Conservation (phyloP, 1,139 yeast genomes). For the Candida sanyaensis region DNA sequence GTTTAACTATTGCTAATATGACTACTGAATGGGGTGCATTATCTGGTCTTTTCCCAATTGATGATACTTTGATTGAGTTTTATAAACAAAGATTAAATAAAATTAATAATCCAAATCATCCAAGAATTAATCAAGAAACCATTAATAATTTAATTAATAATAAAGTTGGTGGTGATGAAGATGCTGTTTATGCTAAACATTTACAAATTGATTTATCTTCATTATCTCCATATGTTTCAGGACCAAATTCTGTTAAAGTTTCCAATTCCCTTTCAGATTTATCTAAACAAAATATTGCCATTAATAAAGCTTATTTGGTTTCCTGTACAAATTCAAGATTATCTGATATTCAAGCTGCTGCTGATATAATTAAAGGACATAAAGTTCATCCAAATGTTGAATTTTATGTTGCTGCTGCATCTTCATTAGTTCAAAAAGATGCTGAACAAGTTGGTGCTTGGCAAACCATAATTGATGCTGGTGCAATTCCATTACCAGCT, state of each 20-base stretch:
- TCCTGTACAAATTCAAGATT: slow-evolving; percentile 96
- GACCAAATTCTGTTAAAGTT: slow-evolving; percentile 95
- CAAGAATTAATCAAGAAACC: slow-evolving; percentile 71
- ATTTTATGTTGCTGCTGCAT: slow-evolving; percentile 97
- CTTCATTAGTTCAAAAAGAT: slow-evolving; percentile 87
- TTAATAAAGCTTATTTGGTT: slow-evolving; percentile 95
- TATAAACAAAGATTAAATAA: slow-evolving; percentile 66
- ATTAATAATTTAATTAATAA: slow-evolving; percentile 50
- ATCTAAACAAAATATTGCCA: slow-evolving; percentile 68
- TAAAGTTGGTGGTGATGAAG: slow-evolving; percentile 60
- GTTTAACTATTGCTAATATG: slow-evolving; percentile 97
- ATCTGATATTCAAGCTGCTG: slow-evolving; percentile 93
- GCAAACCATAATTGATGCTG: slow-evolving; percentile 86
- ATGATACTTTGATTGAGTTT: slow-evolving; percentile 72
- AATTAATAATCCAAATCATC: slow-evolving; percentile 73
- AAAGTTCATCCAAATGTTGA: slow-evolving; percentile 88
- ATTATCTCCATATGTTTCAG: slow-evolving; percentile 88
- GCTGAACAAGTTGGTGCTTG: slow-evolving; percentile 92
- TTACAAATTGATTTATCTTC: slow-evolving; percentile 80
- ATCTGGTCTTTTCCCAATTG: slow-evolving; percentile 95
- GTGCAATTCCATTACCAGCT: slow-evolving; percentile 93
- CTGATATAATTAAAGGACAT: slow-evolving; percentile 75
- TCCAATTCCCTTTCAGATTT: slow-evolving; percentile 77
- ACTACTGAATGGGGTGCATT: slow-evolving; percentile 99
- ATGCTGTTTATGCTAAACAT: slow-evolving; percentile 86